Base-by-base conservation (phyloP, 305 asterid species). In the Fraxinus baroniana region DNA sequence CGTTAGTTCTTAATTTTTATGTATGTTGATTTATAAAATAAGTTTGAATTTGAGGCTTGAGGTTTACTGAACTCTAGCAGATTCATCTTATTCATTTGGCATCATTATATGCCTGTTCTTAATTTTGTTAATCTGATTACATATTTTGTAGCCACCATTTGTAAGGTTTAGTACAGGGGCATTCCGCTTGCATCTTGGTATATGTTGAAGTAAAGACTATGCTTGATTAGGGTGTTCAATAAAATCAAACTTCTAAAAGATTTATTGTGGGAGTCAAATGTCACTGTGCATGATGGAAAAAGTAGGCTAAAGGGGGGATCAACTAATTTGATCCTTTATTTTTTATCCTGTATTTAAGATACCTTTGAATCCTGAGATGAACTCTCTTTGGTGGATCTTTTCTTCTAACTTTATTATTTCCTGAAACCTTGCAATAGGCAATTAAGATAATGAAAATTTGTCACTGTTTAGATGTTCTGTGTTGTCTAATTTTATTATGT, bases 221-320 rank as follows among this genome's bases (percentile, higher is more conserved):
- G 74, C 24, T 70, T 71, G 15, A 62, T 77, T 13, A 60, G 20
- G 6, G 18, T 12, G 74, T 68, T 20, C 0, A 62, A 24, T 62
- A 10, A 64, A 22, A 64, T 64, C n/a, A 64, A 62, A 62, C 71
- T 62, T 62, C 32, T 62, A 1, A 64, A 62, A 20, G 15, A 64
- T 8, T 64, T 64, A 22, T 49, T 3, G n/a, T 24, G 30, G 73
- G 9, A n/a, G 22, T 55, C 32, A 62, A 22, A 62, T 20, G 37
- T 26, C 73, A 62, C 83, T 24, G 26, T 33, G 41, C 78, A 68
- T 39, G 41, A 8, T 62, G 84, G 74, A 49, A 68, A 26, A 68
- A 28, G 74, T 68, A 26, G 72, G 72, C 37, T 28, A 28, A 46
- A 46, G 3, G 1, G 7, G 7, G 57, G 18, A 26, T 68, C n/a